Conservation (phyloP, 1,284 basidiomycete genomes). For the Heterobasidion irregulare region DNA sequence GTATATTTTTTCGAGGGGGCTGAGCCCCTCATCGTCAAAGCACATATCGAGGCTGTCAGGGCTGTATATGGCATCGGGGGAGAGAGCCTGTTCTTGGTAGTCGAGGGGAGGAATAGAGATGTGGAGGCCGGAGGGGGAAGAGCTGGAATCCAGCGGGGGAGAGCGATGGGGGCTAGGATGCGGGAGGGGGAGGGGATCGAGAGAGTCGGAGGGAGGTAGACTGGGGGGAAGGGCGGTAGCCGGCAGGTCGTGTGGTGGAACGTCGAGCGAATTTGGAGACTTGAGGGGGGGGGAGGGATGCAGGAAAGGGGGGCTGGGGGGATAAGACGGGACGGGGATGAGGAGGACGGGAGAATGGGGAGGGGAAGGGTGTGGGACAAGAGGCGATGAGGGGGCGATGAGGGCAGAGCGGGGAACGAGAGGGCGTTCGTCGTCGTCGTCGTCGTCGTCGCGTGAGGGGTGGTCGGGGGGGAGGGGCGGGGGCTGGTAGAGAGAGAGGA, state of each 20-base stretch:
- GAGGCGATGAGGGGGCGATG: neutral
- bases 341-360: no score
- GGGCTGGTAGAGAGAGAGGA: slow-evolving; percentile 7
- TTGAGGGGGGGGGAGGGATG: slow-evolving; percentile 4
- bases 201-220: slow-evolving; percentile 19
- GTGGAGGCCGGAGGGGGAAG: slow-evolving; percentile 10
- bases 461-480: slow-evolving; percentile 4
- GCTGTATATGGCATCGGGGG: slow-evolving; percentile 2
- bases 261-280: slow-evolving; percentile 6
- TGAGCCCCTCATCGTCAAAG: slow-evolving; percentile 71
- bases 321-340: no score
- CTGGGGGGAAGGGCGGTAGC: slow-evolving; percentile 29
- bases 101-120: slow-evolving; percentile 18
- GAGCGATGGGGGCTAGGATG: slow-evolving; percentile 7
- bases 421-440: neutral
- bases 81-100: neutral
- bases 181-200: neutral
- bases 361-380: neutral
- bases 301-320: no score
- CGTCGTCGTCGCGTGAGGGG: neutral
- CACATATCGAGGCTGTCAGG: slow-evolving; percentile 35
- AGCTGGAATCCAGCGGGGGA: slow-evolving; percentile 3
- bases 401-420: neutral
- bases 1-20: slow-evolving; percentile 88
- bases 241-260: slow-evolving; percentile 15